Evolutionary conservation across 2,329 filamentous ascomycete species (phyloP), one percentile per base, ranked within the genome.

Genomic region (Penicillium sp.): DNA sequence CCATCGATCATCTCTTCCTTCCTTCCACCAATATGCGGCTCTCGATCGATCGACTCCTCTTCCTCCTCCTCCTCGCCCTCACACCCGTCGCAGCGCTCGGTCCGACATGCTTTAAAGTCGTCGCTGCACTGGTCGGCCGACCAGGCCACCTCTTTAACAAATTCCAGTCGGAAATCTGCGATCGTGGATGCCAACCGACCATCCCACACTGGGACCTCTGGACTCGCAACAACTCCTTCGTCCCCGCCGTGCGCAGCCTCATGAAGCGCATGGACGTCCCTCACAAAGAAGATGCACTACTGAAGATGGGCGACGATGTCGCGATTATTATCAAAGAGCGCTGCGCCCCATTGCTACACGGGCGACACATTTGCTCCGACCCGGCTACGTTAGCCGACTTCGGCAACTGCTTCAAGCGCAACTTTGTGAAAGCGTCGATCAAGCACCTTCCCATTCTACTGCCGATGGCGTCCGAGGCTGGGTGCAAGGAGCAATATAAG

Each of bases 61-160:
- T 67, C 31, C 25, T 58, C 24, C 41, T 67, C 44, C 18, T 52
- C 44, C 44, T 60, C 46, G 46, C 57, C 40, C 45, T 57, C 6
- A 41, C 55, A 7, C 55, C 62, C 31, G 55, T 57, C 36, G 52
- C 63, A 22, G 63, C 62, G 10, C 51, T 69, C 48, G 65, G 65
- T 24, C 90, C 91, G 53, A 86, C 89, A 42, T 96, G 88, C 67
- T 85, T 89, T 58, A 96, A 76, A 47, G 91, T 95, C 24, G 90
- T 96, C n/a, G 88, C 92, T 36, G 89, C 90, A 7, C 60, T 70
- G 11, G 61, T 65, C 39, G 59, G 64, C 42, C 64, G 67, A 48
- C 67, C 67, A 2, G 55, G 54, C 36, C 62, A 68, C 18, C 44
- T 70, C 13, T 69, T 65, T 56, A 55, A 66, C 20, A 66, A 65